Evolutionary conservation across 1,284 basidiomycete species (phyloP), one percentile per base, ranked within the genome.

Genomic region (Pascua sp.): DNA sequence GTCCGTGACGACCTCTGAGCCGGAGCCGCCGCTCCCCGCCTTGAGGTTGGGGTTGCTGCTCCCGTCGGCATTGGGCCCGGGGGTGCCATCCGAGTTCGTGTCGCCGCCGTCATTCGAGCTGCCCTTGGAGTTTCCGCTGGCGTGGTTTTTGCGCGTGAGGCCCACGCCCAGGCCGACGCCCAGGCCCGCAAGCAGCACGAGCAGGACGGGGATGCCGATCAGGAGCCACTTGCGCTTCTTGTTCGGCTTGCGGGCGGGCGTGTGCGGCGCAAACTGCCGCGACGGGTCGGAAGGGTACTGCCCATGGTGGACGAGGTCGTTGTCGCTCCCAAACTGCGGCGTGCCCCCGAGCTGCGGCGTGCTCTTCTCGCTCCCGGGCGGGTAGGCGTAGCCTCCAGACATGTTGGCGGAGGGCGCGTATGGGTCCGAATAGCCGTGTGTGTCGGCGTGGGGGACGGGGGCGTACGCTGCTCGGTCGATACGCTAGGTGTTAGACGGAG

Each of bases 1-100:
- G 56, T 90, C 89, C 39, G 72, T 75, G 11, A 70, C 73, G 11
- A 72, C 64, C 5, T 60, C 63, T 7, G 65, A 65, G 4, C 70
- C 68, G 46, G 65, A 60, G 7, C 55, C 64, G 10, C 72, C 72
- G 2, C 54, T 55, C 5, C 58, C 64, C 8, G n/a, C 50, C 13
- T 8, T 55, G 38, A 42, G 11, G 40, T 42, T 42, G 4, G 50
- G 42, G 51, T 47, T 11, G 46, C 47, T 38, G 45, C 49, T 45
- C 18, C 45, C 15, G 49, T 49, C 12, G 49, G 49, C 37, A 47
- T 44, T 5, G 36, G 16, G 1, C 17, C 52, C 15, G 50, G 8
- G 4, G 52, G 17, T 16, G 32, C 15, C 11, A 16, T 37, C 13
- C 41, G 32, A n/a, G 49, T 36, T 12, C 9, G 39, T 15, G 4